Evolutionary conservation across 2,329 filamentous ascomycete genomes (phyloP), one percentile per base, ranked within the genome.

Genomic region (Pezizomycotina sp.): DNA sequence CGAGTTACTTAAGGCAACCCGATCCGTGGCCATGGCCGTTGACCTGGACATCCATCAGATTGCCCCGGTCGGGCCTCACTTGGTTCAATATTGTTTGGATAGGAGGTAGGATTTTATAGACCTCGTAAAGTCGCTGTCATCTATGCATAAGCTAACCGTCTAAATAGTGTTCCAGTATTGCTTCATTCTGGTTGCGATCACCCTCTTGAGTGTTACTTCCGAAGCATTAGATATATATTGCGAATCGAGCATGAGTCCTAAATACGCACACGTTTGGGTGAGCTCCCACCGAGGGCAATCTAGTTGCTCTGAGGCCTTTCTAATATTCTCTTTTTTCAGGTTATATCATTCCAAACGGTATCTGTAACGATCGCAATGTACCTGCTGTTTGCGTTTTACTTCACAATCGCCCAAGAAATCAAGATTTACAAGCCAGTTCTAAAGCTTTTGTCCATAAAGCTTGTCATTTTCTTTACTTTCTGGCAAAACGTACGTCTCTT

Each of bases 41-140:
- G 13, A 71, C 60, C 46, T 80, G 76, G 68, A 62, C 79, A 42
- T 37, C 43, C 6, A 36, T 41, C 15, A 67, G 79, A 48, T 76
- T 66, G n/a, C 81, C 82, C 1, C 64, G 68, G 47, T 89, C 77
- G 56, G 81, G 82, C 1, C 60, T 91, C 55, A 91, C 81, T 1
- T 89, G 80, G 80, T 91, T 91, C 60, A 92, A 92, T 55, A 72
- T 84, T 42, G 66, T 84, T 48, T 89, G 77, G 77, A 67, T 78
- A 28, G 74, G 75, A 35, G n/a, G n/a, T n/a, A n/a, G n/a, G n/a
- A n/a, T n/a, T n/a, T n/a, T n/a, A n/a, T n/a, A n/a, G n/a, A n/a
- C n/a, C n/a, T n/a, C n/a, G n/a, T n/a, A n/a, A n/a, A n/a, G n/a
- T n/a, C n/a, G n/a, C n/a, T n/a, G n/a, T n/a, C n/a, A n/a, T n/a